Evolutionary conservation across 352 stramenopile species (phyloP).

Genomic region (Phytophthora tentaculata): DNA sequence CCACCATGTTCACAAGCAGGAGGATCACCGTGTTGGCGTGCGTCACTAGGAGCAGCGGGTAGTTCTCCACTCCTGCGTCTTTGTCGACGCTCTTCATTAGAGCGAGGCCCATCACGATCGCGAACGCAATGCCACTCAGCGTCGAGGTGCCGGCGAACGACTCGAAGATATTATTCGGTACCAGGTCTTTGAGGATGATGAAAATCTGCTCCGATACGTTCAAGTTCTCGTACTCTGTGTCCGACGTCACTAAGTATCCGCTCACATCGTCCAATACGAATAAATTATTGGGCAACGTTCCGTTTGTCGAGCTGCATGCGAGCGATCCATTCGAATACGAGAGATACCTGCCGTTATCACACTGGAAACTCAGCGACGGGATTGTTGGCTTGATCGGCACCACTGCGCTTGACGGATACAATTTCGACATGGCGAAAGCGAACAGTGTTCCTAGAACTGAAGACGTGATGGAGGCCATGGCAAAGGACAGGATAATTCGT

Average conservation of each 20-base stretch:
- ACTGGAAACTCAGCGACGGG: conserved; percentile 50
- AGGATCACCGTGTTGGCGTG: conserved; percentile 75
- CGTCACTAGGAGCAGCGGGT: conserved; percentile 66
- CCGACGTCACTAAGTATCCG: conserved; percentile 45
- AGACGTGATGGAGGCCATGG: conserved; percentile 51
- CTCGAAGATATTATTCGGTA: conserved; percentile 79
- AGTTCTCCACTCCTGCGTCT: conserved; percentile 59
- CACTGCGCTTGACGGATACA: conserved; percentile 38
- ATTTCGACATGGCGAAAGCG: conserved; percentile 50
- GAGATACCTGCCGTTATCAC: conserved; percentile 53
- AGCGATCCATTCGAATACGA: conserved; percentile 46
- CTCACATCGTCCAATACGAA: conserved; percentile 68
- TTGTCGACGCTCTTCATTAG: conserved; percentile 67
- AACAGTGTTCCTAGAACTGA: conserved; percentile 52
- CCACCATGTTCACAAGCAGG: conserved; percentile 75
- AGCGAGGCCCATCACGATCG: conserved; percentile 68
- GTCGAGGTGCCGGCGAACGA: conserved; percentile 61
- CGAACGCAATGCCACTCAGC: conserved; percentile 80
- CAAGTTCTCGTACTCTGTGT: conserved; percentile 49
- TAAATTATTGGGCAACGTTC: conserved; percentile 31
- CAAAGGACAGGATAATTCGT: conserved; percentile 56
- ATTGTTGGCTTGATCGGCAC: conserved; percentile 30
- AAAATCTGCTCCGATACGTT: conserved; percentile 78
- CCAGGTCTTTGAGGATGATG: conserved; percentile 61
- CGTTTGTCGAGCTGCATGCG: conserved; percentile 46